phyloP scores from a whole-genome alignment of 352 stramenopile species.

The Phytopythium montanum region DNA sequence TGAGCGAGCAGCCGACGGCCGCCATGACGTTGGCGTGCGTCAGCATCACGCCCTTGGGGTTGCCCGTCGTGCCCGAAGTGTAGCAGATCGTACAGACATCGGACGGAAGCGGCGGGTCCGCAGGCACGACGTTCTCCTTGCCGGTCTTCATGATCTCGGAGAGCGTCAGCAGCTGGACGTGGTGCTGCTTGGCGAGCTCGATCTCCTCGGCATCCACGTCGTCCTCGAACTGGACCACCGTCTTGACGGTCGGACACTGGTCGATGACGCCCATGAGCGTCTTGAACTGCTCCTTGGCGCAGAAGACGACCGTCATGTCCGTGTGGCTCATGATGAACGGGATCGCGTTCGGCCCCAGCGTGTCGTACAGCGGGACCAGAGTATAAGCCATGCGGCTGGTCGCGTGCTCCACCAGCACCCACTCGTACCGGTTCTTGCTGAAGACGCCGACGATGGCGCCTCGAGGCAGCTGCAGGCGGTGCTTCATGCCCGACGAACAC shows the following conservation, averaged over 20 bases:
- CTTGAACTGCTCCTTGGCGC: conserved; percentile 55
- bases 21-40: conserved; percentile 43
- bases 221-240: conserved; percentile 57
- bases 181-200: conserved; percentile 28
- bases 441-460: conserved; percentile 66
- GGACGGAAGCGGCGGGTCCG: conserved; percentile 29
- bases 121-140: conserved; percentile 36
- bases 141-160: conserved; percentile 36
- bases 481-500: conserved; percentile 36
- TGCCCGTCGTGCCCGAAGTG: conserved; percentile 43
- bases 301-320: conserved; percentile 72
- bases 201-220: conserved; percentile 40
- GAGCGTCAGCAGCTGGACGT: conserved; percentile 44
- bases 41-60: conserved; percentile 49
- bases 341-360: conserved; percentile 59
- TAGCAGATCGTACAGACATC: conserved; percentile 60
- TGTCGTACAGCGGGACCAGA: conserved; percentile 80
- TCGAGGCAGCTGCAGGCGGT: conserved; percentile 33
- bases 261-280: conserved; percentile 53
- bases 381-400: conserved; percentile 69
- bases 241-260: conserved; percentile 47
- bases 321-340: conserved; percentile 83
- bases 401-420: conserved; percentile 66
- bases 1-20: conserved; percentile 22
- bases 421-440: conserved; percentile 78